Evolutionary conservation across 2,329 filamentous ascomycete species (phyloP), one percentile per base, ranked within the genome.

Genomic region (Immersiporthe knoxdaviesiana): DNA sequence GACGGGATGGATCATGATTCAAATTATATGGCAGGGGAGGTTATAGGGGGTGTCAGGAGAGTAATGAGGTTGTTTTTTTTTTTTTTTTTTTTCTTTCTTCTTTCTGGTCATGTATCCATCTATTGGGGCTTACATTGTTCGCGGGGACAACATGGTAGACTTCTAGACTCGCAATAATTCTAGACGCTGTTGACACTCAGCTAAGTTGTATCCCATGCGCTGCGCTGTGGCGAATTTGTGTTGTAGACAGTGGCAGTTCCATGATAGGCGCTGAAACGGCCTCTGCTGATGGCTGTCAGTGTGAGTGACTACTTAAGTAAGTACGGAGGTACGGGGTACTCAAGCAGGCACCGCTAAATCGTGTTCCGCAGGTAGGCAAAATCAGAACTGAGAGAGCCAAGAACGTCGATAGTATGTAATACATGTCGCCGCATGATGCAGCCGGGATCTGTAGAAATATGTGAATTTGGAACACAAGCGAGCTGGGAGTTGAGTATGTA

Each of bases 81-180:
- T 63, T 37, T 21, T 65, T 35, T 8, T 3, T 61, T 56, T n/a
- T n/a, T 35, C 35, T 63, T 68, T 35, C 35, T 63, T 68, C 44
- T 67, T 63, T 44, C 27, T 65, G 56, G 56, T 63, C 58, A 71
- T 69, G 61, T 67, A 67, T 63, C 30, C 30, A 67, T 61, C 24
- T 67, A 62, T 52, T 52, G 63, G 30, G 64, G 61, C 11, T 39
- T 8, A 52, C 18, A 24, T 62, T 67, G 24, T 41, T 59, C 58
- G 10, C 21, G 54, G 50, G 27, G 16, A 47, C 62, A 67, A 66
- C 69, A 56, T 66, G 63, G 56, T 69, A 68, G 52, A 63, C 35
- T 52, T 66, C 60, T 70, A 70, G 70, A 65, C 56, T 56, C 41
- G 67, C 65, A 69, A 65, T 61, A 65, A 67, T 69, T 35, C 67